phyloP scores from a whole-genome alignment of 2,329 filamentous ascomycete genomes.

The Chaetomiaceae sp. region DNA sequence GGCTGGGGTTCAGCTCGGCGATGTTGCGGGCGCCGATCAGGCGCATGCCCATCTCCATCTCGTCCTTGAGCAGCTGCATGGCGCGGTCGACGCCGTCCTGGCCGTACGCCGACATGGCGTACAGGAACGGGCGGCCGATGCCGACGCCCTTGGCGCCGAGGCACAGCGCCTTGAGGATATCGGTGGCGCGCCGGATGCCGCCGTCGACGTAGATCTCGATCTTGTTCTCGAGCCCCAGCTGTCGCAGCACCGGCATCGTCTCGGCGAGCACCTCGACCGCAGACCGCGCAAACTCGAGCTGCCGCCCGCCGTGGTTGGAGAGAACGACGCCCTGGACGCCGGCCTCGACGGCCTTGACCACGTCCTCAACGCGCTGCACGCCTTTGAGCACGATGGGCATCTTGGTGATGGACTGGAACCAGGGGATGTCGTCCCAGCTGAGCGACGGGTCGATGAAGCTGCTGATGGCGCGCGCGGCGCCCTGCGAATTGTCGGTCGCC shows the following conservation, averaged over 20 bases:
- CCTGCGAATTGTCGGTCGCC: constrained; percentile 79
- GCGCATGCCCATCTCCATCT: constrained; percentile 99
- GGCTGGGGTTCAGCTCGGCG: constrained; percentile 70
- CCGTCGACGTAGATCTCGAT: constrained; percentile 91
- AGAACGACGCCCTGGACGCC: constrained; percentile 88
- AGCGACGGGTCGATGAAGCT: constrained; percentile 95
- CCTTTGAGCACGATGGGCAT: constrained; percentile 98
- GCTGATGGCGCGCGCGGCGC: constrained; percentile 89
- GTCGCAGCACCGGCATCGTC: constrained; percentile 80
- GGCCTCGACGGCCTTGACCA: constrained; percentile 74
- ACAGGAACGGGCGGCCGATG: constrained; percentile 91
- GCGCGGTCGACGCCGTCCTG: constrained; percentile 81
- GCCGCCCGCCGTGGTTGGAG: constrained; percentile 91
- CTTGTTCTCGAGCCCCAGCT: constrained; percentile 65
- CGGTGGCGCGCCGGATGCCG: constrained; percentile 81
- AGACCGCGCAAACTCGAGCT: constrained; percentile 86
- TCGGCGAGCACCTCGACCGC: constrained; percentile 88
- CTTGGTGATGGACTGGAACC: constrained; percentile 83
- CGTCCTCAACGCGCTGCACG: constrained; percentile 93
- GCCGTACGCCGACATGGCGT: constrained; percentile 92
- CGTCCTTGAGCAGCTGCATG: constrained; percentile 88
- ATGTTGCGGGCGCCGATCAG: constrained; percentile 75
- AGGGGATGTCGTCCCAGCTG: constrained; percentile 89
- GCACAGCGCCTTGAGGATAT: constrained; percentile 93
- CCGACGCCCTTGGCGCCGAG: constrained; percentile 88